These are phyloP conservation scores for Erythrophleum fordii DNA, from an alignment of 306 rosid species.

Conservation along the genomic window DNA sequence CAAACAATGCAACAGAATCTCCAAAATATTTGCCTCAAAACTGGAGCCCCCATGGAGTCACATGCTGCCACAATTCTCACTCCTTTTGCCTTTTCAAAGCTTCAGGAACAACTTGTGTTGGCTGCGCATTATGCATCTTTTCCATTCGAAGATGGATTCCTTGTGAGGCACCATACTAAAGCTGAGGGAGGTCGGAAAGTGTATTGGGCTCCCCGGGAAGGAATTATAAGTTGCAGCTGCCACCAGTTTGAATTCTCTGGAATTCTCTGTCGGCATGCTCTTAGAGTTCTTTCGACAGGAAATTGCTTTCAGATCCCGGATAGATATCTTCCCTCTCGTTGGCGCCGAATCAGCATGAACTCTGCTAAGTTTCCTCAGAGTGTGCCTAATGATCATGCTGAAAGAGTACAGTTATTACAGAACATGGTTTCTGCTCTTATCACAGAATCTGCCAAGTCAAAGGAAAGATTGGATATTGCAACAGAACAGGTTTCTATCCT, in stretches of 20 bases:
- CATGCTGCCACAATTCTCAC: conserved; percentile 88
- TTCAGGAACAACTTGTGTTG: conserved; percentile 95
- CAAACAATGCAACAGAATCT: conserved; percentile 99
- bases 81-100: conserved; percentile 93
- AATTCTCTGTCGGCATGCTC: conserved; percentile 90
- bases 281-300: conserved; percentile 89
- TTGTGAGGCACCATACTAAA: conserved; percentile 96
- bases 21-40: conserved; percentile 91
- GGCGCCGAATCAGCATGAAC: conserved; percentile 82
- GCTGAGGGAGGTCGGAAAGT: conserved; percentile 86
- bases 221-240: conserved; percentile 92
- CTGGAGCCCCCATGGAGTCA: conserved; percentile 99
- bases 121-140: conserved; percentile 96
- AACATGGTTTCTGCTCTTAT: conserved; percentile 77
- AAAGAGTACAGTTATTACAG: conserved; percentile 76
- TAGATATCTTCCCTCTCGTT: conserved; percentile 86
- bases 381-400: conserved; percentile 64
- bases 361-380: conserved; percentile 65
- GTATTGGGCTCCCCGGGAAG: conserved; percentile 82
- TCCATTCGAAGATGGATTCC: conserved; percentile 84
- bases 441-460: conserved; percentile 85
- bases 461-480: conserved; percentile 81
- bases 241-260: conserved; percentile 95
- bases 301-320: conserved; percentile 97
- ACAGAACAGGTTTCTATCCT: conserved; percentile 79